Percentiles rank a stretch among this genome's conserved stretches.
phyloP scores from a whole-genome alignment of 495 filamentous ascomycete species.

The Penicillium arizonense region DNA sequence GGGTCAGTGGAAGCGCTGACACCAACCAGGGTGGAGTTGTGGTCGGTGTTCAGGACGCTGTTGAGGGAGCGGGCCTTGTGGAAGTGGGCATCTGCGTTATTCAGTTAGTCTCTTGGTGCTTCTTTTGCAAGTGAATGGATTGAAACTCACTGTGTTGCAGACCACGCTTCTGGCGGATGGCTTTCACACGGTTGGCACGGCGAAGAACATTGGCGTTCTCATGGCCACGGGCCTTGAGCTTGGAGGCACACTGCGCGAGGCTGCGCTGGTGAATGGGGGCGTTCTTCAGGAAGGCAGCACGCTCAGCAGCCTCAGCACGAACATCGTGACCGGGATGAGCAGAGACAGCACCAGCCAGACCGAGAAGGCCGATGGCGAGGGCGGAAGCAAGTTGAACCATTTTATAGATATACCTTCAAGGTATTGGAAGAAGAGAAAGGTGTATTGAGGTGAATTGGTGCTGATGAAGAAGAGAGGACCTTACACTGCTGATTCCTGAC shows the following conservation, averaged over 20 bases:
- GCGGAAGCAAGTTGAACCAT: slow-evolving; percentile 22
- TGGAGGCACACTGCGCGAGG: slow-evolving; percentile 45
- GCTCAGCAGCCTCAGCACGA: slow-evolving; percentile 42
- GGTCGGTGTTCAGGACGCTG: background rate
- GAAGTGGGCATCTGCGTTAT: slow-evolving; percentile 16
- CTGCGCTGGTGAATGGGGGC: slow-evolving; percentile 32
- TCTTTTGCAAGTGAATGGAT: too few relatives aligned
- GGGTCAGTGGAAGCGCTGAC: slow-evolving; percentile 3
- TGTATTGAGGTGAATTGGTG: too few relatives aligned
- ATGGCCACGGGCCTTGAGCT: slow-evolving; percentile 47
- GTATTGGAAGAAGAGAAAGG: background rate
- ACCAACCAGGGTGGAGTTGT: background rate
- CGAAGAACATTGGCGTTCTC: slow-evolving; percentile 43
- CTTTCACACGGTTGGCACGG: slow-evolving; percentile 31
- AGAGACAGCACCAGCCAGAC: slow-evolving; percentile 13
- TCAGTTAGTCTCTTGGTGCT: background rate
- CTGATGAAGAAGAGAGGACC: too few relatives aligned
- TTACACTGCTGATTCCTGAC: too few relatives aligned
- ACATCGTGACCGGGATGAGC: slow-evolving; percentile 51
- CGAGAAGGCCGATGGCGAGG: slow-evolving; percentile 14
- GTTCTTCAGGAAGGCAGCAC: slow-evolving; percentile 37
- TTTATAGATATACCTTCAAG: too few relatives aligned
- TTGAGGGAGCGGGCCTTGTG: background rate
- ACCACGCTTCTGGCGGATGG: slow-evolving; percentile 27
- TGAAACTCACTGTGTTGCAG: background rate